Conservation (phyloP, 768 basidiomycete species). For the Russula abietina region DNA sequence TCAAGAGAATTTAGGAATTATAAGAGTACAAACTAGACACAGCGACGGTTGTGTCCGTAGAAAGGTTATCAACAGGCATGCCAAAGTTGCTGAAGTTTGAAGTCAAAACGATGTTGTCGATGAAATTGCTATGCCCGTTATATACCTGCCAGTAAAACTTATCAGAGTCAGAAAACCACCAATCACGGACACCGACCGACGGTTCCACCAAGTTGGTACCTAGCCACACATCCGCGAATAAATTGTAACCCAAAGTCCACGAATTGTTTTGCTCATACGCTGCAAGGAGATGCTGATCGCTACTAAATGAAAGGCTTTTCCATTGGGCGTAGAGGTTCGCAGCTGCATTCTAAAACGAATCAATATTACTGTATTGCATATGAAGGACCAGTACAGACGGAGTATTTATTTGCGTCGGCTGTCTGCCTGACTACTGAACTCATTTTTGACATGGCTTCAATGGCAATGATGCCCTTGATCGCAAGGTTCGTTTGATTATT, state of each 20-base stretch:
- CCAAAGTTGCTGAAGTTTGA: conserved; percentile 6
- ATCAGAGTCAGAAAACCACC: neutral
- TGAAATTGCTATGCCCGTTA: conserved; percentile 6
- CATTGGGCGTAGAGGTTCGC: conserved; percentile 5
- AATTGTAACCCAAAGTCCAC: conserved; percentile 58
- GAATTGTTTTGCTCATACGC: conserved; percentile 27
- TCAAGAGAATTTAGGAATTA: neutral
- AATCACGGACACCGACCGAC: conserved; percentile 12
- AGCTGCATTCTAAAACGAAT: neutral
- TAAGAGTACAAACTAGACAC: neutral
- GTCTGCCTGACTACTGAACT: conserved; percentile 28
- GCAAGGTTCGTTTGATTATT: conserved; percentile 57
- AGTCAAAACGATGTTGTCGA: neutral
- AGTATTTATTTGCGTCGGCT: conserved; percentile 26
- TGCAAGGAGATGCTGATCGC: conserved; percentile 4
- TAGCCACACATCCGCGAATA: conserved; percentile 55
- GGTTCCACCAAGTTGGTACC: conserved; percentile 44
- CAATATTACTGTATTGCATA: neutral
- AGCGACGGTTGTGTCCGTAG: neutral
- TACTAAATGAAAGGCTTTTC: neutral
- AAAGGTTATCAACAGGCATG: conserved; percentile 11
- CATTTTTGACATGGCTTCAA: conserved; percentile 58
- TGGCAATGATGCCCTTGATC: conserved; percentile 67
- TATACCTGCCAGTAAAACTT: conserved; percentile 8
- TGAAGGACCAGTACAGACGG: conserved; percentile 22